Conservation (phyloP, 2,329 filamentous ascomycete genomes). For the Alternaria ventricosa region DNA sequence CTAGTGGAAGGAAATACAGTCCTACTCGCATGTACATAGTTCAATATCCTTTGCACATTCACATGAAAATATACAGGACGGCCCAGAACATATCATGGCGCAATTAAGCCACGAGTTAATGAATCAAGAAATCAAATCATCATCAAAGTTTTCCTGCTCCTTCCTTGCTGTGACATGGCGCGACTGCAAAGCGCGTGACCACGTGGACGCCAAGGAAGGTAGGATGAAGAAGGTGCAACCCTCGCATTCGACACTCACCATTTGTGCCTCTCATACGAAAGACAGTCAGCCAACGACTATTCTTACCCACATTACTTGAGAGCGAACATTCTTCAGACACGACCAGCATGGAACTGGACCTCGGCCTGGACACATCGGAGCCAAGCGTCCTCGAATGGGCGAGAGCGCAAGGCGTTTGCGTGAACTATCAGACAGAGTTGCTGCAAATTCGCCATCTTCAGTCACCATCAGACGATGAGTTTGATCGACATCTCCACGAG, state of each 20-base stretch:
- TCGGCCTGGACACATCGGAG: constrained; percentile 29
- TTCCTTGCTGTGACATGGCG: neutral
- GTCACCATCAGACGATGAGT: constrained; percentile 9
- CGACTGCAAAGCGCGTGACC: neutral
- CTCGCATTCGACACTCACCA: neutral
- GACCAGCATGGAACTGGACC: constrained; percentile 15
- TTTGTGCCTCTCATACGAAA: neutral
- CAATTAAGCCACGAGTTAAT: neutral
- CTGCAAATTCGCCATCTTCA: constrained; percentile 22
- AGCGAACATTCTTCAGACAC: neutral
- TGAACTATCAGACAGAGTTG: constrained; percentile 43
- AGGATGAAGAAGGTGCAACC: constrained; percentile 11
- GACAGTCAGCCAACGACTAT: neutral
- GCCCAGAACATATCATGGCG: neutral
- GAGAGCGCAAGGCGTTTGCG: constrained; percentile 53
- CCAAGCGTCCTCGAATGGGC: constrained; percentile 56
- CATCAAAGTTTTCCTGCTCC: neutral
- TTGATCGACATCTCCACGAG: constrained; percentile 31
- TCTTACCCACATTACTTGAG: neutral
- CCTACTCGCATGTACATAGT: constrained; percentile 15
- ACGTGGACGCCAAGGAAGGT: constrained; percentile 3
- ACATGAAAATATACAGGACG: constrained; percentile 9
- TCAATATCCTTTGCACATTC: constrained; percentile 8
- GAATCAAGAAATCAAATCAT: neutral
- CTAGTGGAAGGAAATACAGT: neutral